Percentiles rank a stretch among this genome's conserved stretches.
Evolutionary conservation across 805 yeast species (phyloP).

Genomic region (Zygotorulaspora sp.): DNA sequence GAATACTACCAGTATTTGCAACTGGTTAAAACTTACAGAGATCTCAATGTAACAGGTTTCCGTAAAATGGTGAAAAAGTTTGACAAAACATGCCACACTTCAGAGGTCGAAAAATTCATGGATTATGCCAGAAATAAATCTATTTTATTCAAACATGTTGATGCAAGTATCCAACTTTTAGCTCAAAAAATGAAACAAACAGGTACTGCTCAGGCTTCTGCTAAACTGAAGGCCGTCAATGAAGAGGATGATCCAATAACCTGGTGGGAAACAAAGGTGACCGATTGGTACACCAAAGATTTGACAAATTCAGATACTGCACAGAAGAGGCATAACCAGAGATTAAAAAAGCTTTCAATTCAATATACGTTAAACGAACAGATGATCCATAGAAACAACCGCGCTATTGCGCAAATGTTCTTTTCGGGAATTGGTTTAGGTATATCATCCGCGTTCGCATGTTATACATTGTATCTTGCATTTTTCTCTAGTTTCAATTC

Average conservation of each 20-base stretch:
- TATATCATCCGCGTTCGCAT: slow-evolving; percentile 60
- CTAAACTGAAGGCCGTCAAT: slow-evolving; percentile 14
- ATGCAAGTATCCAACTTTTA: slow-evolving; percentile 25
- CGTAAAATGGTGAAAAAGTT: slow-evolving; percentile 86
- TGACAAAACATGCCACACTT: slow-evolving; percentile 52
- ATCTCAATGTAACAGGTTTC: slow-evolving; percentile 80
- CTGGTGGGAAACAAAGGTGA: slow-evolving; percentile 32
- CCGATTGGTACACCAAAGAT: slow-evolving; percentile 40
- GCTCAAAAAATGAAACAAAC: slow-evolving; percentile 26
- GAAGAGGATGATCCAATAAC: slow-evolving; percentile 29
- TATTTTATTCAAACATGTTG: slow-evolving; percentile 27
- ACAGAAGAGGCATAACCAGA: slow-evolving; percentile 27
- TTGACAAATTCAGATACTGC: slow-evolving; percentile 27
- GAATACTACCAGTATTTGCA: slow-evolving; percentile 33
- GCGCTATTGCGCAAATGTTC: slow-evolving; percentile 44
- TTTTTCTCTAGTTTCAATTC: slow-evolving; percentile 43
- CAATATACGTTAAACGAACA: slow-evolving; percentile 32
- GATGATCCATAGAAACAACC: slow-evolving; percentile 34
- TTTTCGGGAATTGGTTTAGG: slow-evolving; percentile 68
- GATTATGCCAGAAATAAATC: slow-evolving; percentile 25
- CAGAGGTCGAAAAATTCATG: slow-evolving; percentile 27
- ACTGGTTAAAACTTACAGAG: slow-evolving; percentile 45
- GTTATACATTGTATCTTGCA: slow-evolving; percentile 53
- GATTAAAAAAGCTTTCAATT: slow-evolving; percentile 28
- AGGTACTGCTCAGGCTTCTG: slow-evolving; percentile 13